A percentile compares a stretch with the other conserved stretches of the same genome.
These are phyloP conservation scores for Apiospora rasikravindrae DNA, from an alignment of 2,329 filamentous ascomycete species.

Conservation along the genomic window DNA sequence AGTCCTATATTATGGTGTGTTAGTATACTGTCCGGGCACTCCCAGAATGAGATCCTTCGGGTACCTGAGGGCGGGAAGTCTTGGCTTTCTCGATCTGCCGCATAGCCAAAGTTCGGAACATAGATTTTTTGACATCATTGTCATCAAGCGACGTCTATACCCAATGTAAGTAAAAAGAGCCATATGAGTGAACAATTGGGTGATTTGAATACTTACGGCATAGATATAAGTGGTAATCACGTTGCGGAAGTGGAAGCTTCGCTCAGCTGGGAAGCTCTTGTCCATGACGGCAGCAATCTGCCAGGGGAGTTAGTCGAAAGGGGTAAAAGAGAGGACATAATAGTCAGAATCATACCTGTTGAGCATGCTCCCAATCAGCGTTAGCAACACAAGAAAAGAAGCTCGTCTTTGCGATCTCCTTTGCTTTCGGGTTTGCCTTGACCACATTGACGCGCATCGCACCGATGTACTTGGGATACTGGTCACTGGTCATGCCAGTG, in stretches of 20 bases:
- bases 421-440: slow-evolving; percentile 58
- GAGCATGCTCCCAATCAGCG: slow-evolving; percentile 62
- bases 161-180: not conserved
- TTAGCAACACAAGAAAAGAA: slow-evolving; percentile 59
- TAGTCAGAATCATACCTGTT: slow-evolving; percentile 51
- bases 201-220: slow-evolving; percentile 47
- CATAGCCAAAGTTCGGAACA: slow-evolving; percentile 19
- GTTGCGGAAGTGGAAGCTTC: slow-evolving; percentile 59
- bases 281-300: slow-evolving; percentile 62
- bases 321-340: not conserved
- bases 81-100: slow-evolving; percentile 21
- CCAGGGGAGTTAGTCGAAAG: slow-evolving; percentile 19
- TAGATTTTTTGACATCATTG: slow-evolving; percentile 9
- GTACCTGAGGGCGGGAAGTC: slow-evolving; percentile 19
- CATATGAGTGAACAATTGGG: too few relatives aligned
- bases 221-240: slow-evolving; percentile 59
- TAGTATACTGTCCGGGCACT: not conserved
- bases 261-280: slow-evolving; percentile 54
- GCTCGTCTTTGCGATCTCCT: slow-evolving; percentile 47
- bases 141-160: not conserved
- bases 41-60: not conserved
- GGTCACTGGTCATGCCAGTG: slow-evolving; percentile 43
- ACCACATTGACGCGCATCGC: slow-evolving; percentile 55
- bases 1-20: not conserved
- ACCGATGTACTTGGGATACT: slow-evolving; percentile 56